Conservation (phyloP, 768 basidiomycete species). For the Tulasnella sp. region DNA sequence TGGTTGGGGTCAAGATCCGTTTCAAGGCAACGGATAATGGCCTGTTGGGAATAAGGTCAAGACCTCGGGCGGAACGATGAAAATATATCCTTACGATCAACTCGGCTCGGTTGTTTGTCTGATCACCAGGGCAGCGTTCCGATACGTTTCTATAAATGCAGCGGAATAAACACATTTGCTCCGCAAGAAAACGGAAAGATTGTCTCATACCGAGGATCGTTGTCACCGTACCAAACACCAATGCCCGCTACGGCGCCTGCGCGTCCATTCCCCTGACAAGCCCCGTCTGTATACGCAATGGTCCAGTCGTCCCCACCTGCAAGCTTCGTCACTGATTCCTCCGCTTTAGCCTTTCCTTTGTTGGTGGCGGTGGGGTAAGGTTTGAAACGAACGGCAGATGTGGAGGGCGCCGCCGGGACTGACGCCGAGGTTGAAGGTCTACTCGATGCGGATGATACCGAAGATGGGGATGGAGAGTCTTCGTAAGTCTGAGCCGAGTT, state of each 20-base stretch:
- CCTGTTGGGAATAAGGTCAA: constrained; percentile 46
- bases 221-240: constrained; percentile 83
- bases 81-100: constrained; percentile 56
- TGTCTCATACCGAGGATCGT: constrained; percentile 56
- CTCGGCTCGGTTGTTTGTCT: constrained; percentile 88
- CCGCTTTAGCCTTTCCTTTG: constrained; percentile 4
- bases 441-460: constrained; percentile 21
- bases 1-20: constrained; percentile 52
- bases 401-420: not conserved
- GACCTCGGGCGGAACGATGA: constrained; percentile 1
- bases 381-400: constrained; percentile 8
- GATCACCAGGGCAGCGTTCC: constrained; percentile 59
- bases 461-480: constrained; percentile 22
- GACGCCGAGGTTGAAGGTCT: constrained; percentile 3
- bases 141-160: constrained; percentile 60
- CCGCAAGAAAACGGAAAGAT: not conserved
- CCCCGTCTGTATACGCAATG: constrained; percentile 83
- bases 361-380: not conserved
- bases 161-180: not conserved
- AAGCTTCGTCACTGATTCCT: constrained; percentile 23
- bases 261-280: constrained; percentile 79
- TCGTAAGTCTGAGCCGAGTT: constrained; percentile 28
- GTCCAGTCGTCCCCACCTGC: constrained; percentile 38
- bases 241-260: constrained; percentile 65
- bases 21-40: constrained; percentile 78